These are phyloP conservation scores for Cairneyella variabilis DNA, from an alignment of 495 filamentous ascomycete species.

Conservation along the genomic window DNA sequence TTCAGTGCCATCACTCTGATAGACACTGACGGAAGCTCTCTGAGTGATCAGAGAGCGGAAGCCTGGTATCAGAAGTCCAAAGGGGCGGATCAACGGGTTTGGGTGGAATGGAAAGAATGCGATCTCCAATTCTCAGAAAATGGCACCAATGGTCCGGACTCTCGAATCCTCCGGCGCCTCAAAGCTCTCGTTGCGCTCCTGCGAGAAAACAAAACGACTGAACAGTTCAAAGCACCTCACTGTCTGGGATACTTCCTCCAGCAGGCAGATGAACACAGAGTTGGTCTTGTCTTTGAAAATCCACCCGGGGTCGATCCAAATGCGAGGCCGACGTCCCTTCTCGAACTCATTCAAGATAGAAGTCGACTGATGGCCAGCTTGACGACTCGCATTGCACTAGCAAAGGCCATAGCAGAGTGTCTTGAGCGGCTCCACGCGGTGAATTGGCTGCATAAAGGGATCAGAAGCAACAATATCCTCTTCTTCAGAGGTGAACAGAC, in stretches of 20 bases:
- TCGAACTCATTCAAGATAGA: conserved; percentile 8
- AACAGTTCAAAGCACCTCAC: conserved; percentile 39
- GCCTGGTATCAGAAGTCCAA: conserved; percentile 27
- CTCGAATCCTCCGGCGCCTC: conserved; percentile 34
- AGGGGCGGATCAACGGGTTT: conserved; percentile 31
- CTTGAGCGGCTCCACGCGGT: conserved; percentile 42
- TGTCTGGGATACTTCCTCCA: conserved; percentile 42
- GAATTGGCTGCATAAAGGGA: conserved; percentile 56
- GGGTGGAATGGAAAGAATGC: conserved; percentile 47
- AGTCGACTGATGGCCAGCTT: conserved; percentile 9
- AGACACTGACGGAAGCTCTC: too few species aligned
- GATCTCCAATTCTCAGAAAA: conserved; percentile 29
- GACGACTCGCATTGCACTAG: conserved; percentile 13
- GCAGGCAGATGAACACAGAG: conserved; percentile 25
- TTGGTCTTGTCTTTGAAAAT: conserved; percentile 22
- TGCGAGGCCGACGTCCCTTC: conserved; percentile 13
- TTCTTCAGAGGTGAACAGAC: conserved; percentile 34
- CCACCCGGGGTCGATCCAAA: conserved; percentile 13
- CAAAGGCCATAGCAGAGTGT: conserved; percentile 17
- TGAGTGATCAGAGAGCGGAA: conserved; percentile 33
- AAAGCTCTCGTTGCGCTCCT: conserved; percentile 36
- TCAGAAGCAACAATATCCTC: conserved; percentile 48
- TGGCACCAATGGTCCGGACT: conserved; percentile 28
- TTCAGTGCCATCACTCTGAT: too few species aligned
- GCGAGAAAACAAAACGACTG: conserved; percentile 37